Evolutionary conservation across 306 rosid species (phyloP), one percentile per base, ranked within the genome.

Genomic region (Sphenostylis stenocarpa): DNA sequence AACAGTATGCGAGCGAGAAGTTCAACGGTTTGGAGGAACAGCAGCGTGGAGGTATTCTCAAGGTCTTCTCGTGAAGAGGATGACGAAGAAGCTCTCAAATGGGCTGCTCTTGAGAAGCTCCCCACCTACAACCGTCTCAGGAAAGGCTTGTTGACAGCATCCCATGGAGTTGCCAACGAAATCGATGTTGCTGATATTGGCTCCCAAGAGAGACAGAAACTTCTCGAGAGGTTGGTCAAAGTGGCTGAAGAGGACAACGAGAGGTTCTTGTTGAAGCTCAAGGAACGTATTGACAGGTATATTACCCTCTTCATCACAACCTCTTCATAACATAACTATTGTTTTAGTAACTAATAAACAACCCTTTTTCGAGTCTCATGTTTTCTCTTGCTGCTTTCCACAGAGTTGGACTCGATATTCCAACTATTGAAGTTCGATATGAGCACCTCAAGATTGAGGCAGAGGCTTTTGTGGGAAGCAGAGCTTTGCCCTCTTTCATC

Each of bases 71-170:
- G 67, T 2, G 78, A 83, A 19, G 93, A 88, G 43, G 85, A 91
- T 0, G 97, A 91, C 47, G 97, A 89, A 85, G 90, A 79, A 66
- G 96, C 95, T 81, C 90, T 93, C 5, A 87, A 86, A 57, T 89
- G 97, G 97, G 91, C 93, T 53, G 92, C 92, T 0, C 80, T 93
- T 12, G 90, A 93, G 70, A 89, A 82, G 63, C 96, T 93, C 14
- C 98, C 97, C 2, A 91, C 97, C 16, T 89, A 86, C 74, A 79
- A 48, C 62, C 97, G 97, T 45, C 45, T 93, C 21, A 89, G 83
- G 57, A 93, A 81, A 83, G 97, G 97, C 0, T 65, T 93, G 71
- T 69, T 93, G 45, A 80, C 90, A 0, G 38, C 88, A 0, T 80
- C 95, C 0, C 71, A 47, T 14, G 96, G 95, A 0, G 72, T 57